These are phyloP conservation scores for Microstegium vimineum DNA, from an alignment of 176 grass and related monocot genomes.

Conservation along the genomic window DNA sequence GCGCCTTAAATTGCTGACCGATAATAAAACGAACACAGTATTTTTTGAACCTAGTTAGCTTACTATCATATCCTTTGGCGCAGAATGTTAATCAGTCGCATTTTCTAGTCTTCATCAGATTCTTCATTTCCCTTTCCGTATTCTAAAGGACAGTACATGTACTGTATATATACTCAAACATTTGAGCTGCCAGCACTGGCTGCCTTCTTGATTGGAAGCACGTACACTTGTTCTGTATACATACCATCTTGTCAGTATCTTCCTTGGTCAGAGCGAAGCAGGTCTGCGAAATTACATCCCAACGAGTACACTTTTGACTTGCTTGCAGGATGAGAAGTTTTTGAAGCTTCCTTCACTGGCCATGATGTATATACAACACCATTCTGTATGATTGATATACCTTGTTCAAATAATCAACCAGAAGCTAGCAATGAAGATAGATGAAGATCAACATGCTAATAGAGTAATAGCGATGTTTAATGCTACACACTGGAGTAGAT, in stretches of 20 bases:
- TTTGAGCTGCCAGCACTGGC: constrained; percentile 27
- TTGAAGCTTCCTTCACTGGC: constrained; percentile 36
- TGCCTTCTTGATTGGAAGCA: constrained; percentile 9
- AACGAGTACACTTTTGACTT: constrained; percentile 50
- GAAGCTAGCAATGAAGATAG: background rate
- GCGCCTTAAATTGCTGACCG: background rate
- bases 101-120: constrained; percentile 21
- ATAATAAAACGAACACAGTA: background rate
- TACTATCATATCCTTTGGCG: background rate
- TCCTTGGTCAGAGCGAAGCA: constrained; percentile 46
- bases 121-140: constrained; percentile 20
- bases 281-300: constrained; percentile 37
- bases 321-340: constrained; percentile 39
- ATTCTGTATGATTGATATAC: constrained; percentile 15
- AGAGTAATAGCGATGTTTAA: background rate
- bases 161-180: constrained; percentile 11
- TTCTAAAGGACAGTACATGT: constrained; percentile 11
- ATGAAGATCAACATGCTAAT: constrained; percentile 18
- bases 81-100: background rate
- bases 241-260: constrained; percentile 26
- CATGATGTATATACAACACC: constrained; percentile 10
- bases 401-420: background rate
- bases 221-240: constrained; percentile 26
- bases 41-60: background rate
- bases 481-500: background rate